A percentile compares a stretch with the other conserved stretches of the same genome.
These are phyloP conservation scores for Hibiscus trionum DNA, from an alignment of 345 rosid genomes.

Conservation along the genomic window DNA sequence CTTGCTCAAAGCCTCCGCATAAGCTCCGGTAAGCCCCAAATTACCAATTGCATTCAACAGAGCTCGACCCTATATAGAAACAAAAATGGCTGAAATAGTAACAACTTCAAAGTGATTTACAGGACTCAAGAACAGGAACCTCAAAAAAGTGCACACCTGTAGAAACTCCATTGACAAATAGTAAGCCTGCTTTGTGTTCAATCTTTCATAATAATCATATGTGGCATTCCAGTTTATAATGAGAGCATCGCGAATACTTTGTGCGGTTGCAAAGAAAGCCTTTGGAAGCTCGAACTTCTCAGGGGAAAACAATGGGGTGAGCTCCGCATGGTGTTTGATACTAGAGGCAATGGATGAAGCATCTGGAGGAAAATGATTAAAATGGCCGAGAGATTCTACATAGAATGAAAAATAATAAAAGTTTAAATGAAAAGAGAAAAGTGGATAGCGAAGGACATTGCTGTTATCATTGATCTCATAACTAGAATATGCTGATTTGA, in stretches of 20 bases:
- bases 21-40: slow-evolving; percentile 61
- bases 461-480: too few species aligned
- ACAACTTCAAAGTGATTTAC: not conserved
- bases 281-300: slow-evolving; percentile 60
- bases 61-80: slow-evolving; percentile 58
- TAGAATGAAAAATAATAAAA: slow-evolving; percentile 1
- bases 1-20: slow-evolving; percentile 60
- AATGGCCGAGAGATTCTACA: slow-evolving; percentile 18
- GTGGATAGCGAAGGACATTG: not conserved
- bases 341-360: slow-evolving; percentile 51
- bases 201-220: slow-evolving; percentile 46
- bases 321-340: slow-evolving; percentile 65
- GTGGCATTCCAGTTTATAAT: slow-evolving; percentile 67
- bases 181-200: slow-evolving; percentile 63
- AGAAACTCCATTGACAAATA: slow-evolving; percentile 79
- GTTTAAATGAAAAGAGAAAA: not conserved
- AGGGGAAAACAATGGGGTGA: slow-evolving; percentile 60
- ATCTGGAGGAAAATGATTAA: slow-evolving; percentile 30
- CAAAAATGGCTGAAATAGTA: slow-evolving; percentile 8
- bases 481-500: too few species aligned
- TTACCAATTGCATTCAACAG: slow-evolving; percentile 69
- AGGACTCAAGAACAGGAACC: not conserved
- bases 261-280: slow-evolving; percentile 69
- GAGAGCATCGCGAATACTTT: slow-evolving; percentile 60
- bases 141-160: slow-evolving; percentile 37